These are phyloP conservation scores for Dioszegia aurantiaca DNA, from an alignment of 768 basidiomycete genomes.

Conservation along the genomic window DNA sequence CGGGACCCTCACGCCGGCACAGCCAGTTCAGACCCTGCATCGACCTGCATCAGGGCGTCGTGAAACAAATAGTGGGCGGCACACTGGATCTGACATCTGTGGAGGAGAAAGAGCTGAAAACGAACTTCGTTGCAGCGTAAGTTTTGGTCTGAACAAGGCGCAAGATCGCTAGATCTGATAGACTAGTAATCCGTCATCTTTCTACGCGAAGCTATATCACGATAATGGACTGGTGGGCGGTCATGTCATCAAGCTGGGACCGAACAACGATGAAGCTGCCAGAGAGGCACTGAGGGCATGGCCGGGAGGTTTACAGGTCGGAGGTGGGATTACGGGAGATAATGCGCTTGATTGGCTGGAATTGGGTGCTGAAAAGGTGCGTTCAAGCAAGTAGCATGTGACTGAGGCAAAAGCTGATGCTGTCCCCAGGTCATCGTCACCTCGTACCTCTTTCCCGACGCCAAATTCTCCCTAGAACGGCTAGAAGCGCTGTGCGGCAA, in stretches of 20 bases:
- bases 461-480: conserved; percentile 70
- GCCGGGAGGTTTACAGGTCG: conserved; percentile 88
- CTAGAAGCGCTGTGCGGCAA: conserved; percentile 62
- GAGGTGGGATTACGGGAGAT: conserved; percentile 79
- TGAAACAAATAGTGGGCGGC: conserved; percentile 97
- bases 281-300: conserved; percentile 75
- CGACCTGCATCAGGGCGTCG: conserved; percentile 89
- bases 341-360: conserved; percentile 85
- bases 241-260: conserved; percentile 94
- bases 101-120: conserved; percentile 51
- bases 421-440: conserved; percentile 87
- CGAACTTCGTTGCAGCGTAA: conserved; percentile 84
- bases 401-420: neutral
- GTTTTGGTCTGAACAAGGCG: conserved; percentile 35
- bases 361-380: conserved; percentile 83
- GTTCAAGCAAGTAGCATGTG: conserved; percentile 7
- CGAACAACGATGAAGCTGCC: conserved; percentile 85
- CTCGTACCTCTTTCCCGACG: conserved; percentile 86
- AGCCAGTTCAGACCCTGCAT: conserved; percentile 82
- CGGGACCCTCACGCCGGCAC: conserved; percentile 16
- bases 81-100: conserved; percentile 61
- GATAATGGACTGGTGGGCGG: conserved; percentile 71
- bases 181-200: conserved; percentile 67
- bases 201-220: conserved; percentile 77
- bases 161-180: conserved; percentile 16